Evolutionary conservation across 192 early-diverging fungal genomes (phyloP).

Genomic region (Podila verticillata): DNA sequence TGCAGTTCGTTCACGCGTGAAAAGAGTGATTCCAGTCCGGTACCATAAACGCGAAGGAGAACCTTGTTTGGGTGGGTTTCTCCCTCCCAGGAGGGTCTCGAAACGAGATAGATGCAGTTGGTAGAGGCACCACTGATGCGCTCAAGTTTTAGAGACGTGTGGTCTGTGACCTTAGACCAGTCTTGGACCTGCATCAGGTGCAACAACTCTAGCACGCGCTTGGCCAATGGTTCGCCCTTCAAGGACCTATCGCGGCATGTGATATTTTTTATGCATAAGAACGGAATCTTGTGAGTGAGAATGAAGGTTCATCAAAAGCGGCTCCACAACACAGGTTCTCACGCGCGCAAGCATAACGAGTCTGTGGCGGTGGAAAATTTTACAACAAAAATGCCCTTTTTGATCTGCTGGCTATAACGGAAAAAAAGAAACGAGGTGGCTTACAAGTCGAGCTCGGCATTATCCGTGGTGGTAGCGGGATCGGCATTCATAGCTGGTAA

Average conservation of each 20-base stretch:
- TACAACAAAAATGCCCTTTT: no score
- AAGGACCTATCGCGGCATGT: no score
- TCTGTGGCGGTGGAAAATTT: no score
- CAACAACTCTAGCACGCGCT: constrained; percentile 27
- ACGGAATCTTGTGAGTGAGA: no score
- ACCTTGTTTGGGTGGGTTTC: constrained; percentile 51
- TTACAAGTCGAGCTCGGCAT: no score
- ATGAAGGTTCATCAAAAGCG: no score
- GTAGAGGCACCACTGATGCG: constrained; percentile 53
- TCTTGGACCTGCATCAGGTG: constrained; percentile 40
- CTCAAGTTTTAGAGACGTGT: constrained; percentile 20
- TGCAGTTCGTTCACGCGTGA: constrained; percentile 82
- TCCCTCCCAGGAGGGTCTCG: not conserved
- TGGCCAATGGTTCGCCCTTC: constrained; percentile 29
- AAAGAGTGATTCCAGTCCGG: constrained; percentile 80
- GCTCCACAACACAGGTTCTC: no score
- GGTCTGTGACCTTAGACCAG: constrained; percentile 41
- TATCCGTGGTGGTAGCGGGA: no score
- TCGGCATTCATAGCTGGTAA: constrained; percentile 25
- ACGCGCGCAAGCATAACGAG: no score
- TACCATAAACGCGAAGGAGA: constrained; percentile 83
- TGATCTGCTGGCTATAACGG: no score
- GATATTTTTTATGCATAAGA: no score
- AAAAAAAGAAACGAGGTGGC: no score
- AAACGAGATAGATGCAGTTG: constrained; percentile 39